Conservation (phyloP, 495 filamentous ascomycete species). For the Bathelium albidoporum region DNA sequence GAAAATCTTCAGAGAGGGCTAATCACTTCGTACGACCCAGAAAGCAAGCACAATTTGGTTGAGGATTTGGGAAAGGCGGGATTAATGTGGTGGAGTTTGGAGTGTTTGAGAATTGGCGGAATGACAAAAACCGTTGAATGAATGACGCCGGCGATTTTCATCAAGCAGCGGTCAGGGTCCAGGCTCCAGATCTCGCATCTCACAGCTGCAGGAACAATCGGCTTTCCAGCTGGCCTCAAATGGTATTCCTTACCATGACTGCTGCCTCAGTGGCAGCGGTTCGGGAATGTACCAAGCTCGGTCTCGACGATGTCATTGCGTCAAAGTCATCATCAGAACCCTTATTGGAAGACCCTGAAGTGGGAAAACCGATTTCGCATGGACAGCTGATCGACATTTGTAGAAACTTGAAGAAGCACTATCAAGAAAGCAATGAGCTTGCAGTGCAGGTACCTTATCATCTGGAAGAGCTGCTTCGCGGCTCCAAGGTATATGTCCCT, state of each 20-base stretch:
- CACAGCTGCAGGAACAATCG: slow-evolving; percentile 2
- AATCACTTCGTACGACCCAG: background rate
- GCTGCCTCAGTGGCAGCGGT: slow-evolving; percentile 56
- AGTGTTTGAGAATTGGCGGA: background rate
- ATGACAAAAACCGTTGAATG: background rate
- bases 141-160: background rate
- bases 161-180: background rate
- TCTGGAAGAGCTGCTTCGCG: slow-evolving; percentile 58
- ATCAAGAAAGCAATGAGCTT: slow-evolving; percentile 1
- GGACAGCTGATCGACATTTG: slow-evolving; percentile 62
- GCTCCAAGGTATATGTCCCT: slow-evolving; percentile 62
- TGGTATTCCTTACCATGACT: slow-evolving; percentile 76
- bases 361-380: slow-evolving; percentile 70
- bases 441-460: slow-evolving; percentile 26
- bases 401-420: slow-evolving; percentile 36
- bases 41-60: background rate
- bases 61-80: background rate
- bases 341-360: slow-evolving; percentile 35
- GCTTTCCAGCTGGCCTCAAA: slow-evolving; percentile 25
- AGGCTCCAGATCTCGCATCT: background rate
- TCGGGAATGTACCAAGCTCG: slow-evolving; percentile 23
- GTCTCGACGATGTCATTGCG: background rate
- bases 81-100: background rate
- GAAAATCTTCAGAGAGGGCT: too few species aligned
- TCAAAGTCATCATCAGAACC: slow-evolving; percentile 25